These are phyloP conservation scores for Xerocomus brunneocitrinus DNA, from an alignment of 768 basidiomycete species.

Conservation along the genomic window DNA sequence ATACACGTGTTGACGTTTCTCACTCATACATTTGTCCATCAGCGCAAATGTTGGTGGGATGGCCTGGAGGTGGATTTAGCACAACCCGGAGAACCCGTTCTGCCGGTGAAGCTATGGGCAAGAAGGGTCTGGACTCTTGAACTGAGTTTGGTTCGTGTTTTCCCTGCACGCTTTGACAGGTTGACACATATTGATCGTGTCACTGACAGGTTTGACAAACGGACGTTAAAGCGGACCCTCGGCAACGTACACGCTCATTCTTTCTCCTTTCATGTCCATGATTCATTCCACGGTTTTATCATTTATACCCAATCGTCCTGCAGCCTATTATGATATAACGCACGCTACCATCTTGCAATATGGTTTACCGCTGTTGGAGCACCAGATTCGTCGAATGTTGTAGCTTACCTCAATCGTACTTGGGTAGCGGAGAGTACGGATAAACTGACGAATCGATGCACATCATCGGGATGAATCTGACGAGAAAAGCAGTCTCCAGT, in stretches of 20 bases:
- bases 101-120: conserved; percentile 88
- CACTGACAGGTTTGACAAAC: conserved; percentile 16
- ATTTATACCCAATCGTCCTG: conserved; percentile 24
- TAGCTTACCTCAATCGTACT: neutral
- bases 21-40: neutral
- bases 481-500: neutral
- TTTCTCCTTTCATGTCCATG: conserved; percentile 16
- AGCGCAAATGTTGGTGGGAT: conserved; percentile 99
- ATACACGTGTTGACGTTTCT: neutral
- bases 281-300: conserved; percentile 15
- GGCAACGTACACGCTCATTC: conserved; percentile 4
- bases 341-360: conserved; percentile 24
- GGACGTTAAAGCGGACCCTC: neutral
- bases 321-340: conserved; percentile 27
- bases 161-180: neutral
- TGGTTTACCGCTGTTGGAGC: neutral
- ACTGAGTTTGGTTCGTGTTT: conserved; percentile 71
- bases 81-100: conserved; percentile 45
- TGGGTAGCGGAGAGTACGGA: neutral
- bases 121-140: conserved; percentile 98
- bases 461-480: neutral
- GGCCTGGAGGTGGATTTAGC: conserved; percentile 87
- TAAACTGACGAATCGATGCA: neutral
- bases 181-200: neutral
- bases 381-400: neutral